These are phyloP conservation scores for Alisma plantagoaquatica DNA, from an alignment of 106 monocot genomes.

Conservation along the genomic window DNA sequence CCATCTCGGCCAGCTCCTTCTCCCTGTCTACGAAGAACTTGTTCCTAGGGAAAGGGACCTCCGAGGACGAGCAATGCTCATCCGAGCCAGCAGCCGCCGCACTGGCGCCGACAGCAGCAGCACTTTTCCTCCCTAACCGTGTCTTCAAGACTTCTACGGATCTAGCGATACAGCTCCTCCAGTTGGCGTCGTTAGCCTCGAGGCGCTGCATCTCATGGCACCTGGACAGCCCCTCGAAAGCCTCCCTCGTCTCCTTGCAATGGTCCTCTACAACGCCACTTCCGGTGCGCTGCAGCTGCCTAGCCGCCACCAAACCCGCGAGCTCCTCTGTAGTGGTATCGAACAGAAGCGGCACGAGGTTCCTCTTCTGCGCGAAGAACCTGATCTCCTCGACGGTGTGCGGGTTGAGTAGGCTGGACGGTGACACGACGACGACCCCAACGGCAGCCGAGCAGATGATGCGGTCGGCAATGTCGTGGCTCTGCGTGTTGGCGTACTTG, in stretches of 20 bases:
- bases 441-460: constrained; percentile 74
- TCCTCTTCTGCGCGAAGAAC: constrained; percentile 94
- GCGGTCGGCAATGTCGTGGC: constrained; percentile 89
- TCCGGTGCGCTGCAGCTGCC: too few species aligned
- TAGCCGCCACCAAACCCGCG: constrained; percentile 31
- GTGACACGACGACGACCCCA: constrained; percentile 56
- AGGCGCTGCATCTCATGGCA: constrained; percentile 56
- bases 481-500: constrained; percentile 73
- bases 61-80: constrained; percentile 25
- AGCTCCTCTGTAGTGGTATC: constrained; percentile 56
- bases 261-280: too few species aligned
- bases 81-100: constrained; percentile 24
- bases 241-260: constrained; percentile 62
- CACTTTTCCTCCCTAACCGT: constrained; percentile 66
- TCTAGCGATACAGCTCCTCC: constrained; percentile 58
- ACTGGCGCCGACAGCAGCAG: too few species aligned
- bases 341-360: constrained; percentile 67
- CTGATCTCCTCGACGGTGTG: constrained; percentile 68
- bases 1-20: constrained; percentile 77
- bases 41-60: constrained; percentile 63
- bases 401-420: constrained; percentile 52
- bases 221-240: constrained; percentile 44
- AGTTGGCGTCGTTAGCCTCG: constrained; percentile 65
- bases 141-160: constrained; percentile 37
- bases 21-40: constrained; percentile 73